Evolutionary conservation across 257 asterid species (phyloP), one percentile per base, ranked within the genome.

Genomic region (Scutellaria galericulata): DNA sequence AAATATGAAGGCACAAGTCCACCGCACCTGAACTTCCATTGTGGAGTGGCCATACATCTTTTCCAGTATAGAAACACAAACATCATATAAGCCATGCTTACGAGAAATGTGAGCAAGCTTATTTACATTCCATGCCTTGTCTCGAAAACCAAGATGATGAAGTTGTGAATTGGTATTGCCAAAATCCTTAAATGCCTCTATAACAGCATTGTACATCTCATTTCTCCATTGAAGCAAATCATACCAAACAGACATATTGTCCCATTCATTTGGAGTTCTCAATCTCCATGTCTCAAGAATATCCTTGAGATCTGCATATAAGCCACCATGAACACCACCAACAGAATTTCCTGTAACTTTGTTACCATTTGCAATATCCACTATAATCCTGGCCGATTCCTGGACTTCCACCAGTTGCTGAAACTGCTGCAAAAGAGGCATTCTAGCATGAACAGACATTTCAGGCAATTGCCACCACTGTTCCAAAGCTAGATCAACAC

Each of bases 391-490:
- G 48, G 97, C 87, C 68, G 99, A 95, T 87, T 95, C 99, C 81
- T 95, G 99, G 78, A 95, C 98, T 85, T 92, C 99, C 64, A 95
- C 97, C 51, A 95, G 80, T 86, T 95, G 99, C 88, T 95, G 99
- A 81, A 90, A 95, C 81, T 95, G 99, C 87, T 95, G 99, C 75
- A 95, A 77, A 70, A 95, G 95, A 80, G 99, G 97, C 67, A 95
- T 85, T 79, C 95, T 90, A 68, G 97, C 91, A 83, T 95, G 95
- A 72, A 90, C 78, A 53, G 99, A 95, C 99, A 95, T 95, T 80
- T 95, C 99, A 57, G 99, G 99, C 77, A 95, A 84, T 82, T 95
- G 98, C 99, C 99, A 95, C 99, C 99, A 95, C 84, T 95, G 99
- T 56, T 95, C 99, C 86, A 95, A 83, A 76, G 97, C 99, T 64